Conservation (phyloP, 1,284 basidiomycete species). For the Cystobasidiaceae sp. region DNA sequence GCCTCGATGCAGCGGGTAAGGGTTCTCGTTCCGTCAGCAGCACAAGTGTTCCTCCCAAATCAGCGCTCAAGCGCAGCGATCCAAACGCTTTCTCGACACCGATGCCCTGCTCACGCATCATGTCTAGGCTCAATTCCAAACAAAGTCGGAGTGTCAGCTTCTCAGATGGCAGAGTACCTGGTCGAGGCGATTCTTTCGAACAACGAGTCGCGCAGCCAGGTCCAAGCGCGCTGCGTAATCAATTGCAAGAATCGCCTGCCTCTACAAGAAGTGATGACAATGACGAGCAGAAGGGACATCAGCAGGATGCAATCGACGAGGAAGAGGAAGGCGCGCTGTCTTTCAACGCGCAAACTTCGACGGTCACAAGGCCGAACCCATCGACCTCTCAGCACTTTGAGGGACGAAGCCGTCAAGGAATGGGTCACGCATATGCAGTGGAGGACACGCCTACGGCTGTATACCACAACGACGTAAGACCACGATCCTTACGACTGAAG, state of each 20-base stretch:
- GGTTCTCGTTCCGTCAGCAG: too few species aligned
- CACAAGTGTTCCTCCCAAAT: neutral
- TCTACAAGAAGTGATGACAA: too few species aligned
- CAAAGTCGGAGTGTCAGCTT: slow-evolving; percentile 83
- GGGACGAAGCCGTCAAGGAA: too few species aligned
- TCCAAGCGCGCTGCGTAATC: slow-evolving; percentile 21
- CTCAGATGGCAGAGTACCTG: slow-evolving; percentile 79
- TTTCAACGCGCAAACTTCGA: too few species aligned
- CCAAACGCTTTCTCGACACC: slow-evolving; percentile 15
- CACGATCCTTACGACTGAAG: slow-evolving; percentile 23
- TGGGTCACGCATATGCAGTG: too few species aligned
- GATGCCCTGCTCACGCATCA: slow-evolving; percentile 12
- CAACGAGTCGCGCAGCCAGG: neutral
- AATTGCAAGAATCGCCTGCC: too few species aligned
- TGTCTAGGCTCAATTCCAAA: neutral
- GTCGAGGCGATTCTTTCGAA: slow-evolving; percentile 65
- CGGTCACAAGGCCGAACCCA: too few species aligned
- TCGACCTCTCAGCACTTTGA: too few species aligned
- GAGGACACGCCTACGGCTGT: slow-evolving; percentile 6
- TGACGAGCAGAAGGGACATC: too few species aligned
- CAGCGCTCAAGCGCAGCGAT: slow-evolving; percentile 15
- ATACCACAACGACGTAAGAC: neutral
- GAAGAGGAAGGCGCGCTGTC: slow-evolving; percentile 31
- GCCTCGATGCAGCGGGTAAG: slow-evolving; percentile 2
- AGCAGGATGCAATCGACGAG: too few species aligned